phyloP scores from a whole-genome alignment of 208 protist species.

The Angomonas ambiguus region DNA sequence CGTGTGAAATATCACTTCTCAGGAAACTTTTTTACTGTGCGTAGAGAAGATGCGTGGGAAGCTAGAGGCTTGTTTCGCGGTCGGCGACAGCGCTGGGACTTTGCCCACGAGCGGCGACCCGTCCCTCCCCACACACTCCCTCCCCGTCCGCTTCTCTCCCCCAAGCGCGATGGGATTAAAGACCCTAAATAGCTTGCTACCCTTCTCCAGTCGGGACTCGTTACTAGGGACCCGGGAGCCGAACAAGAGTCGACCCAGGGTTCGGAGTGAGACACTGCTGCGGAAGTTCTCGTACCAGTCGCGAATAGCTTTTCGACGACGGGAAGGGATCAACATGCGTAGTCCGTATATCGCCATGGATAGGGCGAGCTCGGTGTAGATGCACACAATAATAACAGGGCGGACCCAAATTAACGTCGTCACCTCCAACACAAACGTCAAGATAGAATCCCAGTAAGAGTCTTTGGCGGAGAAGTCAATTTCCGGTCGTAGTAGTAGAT shows the following conservation, averaged over 20 bases:
- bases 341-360: slow-evolving; percentile 23
- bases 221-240: slow-evolving; percentile 40
- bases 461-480: slow-evolving; percentile 32
- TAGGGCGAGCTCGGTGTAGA: slow-evolving; percentile 57
- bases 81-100: slow-evolving; percentile 25
- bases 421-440: slow-evolving; percentile 36
- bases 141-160: slow-evolving; percentile 23
- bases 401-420: slow-evolving; percentile 51
- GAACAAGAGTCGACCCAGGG: slow-evolving; percentile 46
- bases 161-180: slow-evolving; percentile 46
- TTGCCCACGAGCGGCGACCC: slow-evolving; percentile 14
- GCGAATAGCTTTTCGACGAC: neutral
- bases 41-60: neutral
- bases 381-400: slow-evolving; percentile 34
- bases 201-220: slow-evolving; percentile 32
- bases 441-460: slow-evolving; percentile 24
- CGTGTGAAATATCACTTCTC: neutral
- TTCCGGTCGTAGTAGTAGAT: slow-evolving; percentile 34
- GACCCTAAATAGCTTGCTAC: slow-evolving; percentile 47
- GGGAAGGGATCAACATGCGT: slow-evolving; percentile 9
- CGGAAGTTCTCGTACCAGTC: slow-evolving; percentile 36
- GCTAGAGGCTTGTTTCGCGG: neutral
- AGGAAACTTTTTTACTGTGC: slow-evolving; percentile 10
- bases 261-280: slow-evolving; percentile 47
- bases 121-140: slow-evolving; percentile 22